A percentile compares a stretch with the other conserved stretches of the same genome.
Evolutionary conservation across 1,284 basidiomycete species (phyloP).

Genomic region (Apiotrichum siamense): DNA sequence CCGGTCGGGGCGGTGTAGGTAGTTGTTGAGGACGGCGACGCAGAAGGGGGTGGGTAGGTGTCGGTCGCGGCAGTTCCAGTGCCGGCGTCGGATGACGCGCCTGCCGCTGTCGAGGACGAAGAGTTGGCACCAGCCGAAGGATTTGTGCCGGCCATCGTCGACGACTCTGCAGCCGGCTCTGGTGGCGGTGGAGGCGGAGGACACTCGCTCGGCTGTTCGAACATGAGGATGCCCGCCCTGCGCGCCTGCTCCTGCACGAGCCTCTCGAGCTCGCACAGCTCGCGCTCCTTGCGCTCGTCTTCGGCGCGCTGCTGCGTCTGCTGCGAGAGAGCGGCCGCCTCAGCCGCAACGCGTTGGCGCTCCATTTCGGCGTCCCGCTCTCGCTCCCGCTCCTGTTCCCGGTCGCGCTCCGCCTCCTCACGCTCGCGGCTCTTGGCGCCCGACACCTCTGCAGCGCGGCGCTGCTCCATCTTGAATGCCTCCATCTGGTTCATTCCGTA

Average conservation of each 20-base stretch:
- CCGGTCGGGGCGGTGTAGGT: constrained; percentile 24
- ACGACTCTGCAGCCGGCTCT: too few species aligned
- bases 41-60: neutral
- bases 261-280: constrained; percentile 35
- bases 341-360: constrained; percentile 53
- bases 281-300: constrained; percentile 25
- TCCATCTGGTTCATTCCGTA: constrained; percentile 97
- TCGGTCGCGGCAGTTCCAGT: neutral
- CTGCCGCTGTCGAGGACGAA: too few species aligned
- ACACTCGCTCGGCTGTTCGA: constrained; percentile 9
- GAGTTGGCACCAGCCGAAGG: too few species aligned
- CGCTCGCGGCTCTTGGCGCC: constrained; percentile 27
- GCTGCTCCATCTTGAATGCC: constrained; percentile 82
- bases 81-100: neutral
- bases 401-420: constrained; percentile 19
- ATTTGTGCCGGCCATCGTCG: too few species aligned
- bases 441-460: constrained; percentile 21
- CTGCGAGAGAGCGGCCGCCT: constrained; percentile 25
- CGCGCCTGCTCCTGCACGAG: constrained; percentile 34
- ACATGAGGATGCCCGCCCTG: constrained; percentile 12
- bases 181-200: neutral
- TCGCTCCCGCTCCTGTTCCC: constrained; percentile 18
- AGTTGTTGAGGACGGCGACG: neutral
- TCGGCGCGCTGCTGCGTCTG: constrained; percentile 24
- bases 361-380: constrained; percentile 58